These are phyloP conservation scores for Cornus controversa DNA, from an alignment of 148 eudicot species.

Conservation along the genomic window DNA sequence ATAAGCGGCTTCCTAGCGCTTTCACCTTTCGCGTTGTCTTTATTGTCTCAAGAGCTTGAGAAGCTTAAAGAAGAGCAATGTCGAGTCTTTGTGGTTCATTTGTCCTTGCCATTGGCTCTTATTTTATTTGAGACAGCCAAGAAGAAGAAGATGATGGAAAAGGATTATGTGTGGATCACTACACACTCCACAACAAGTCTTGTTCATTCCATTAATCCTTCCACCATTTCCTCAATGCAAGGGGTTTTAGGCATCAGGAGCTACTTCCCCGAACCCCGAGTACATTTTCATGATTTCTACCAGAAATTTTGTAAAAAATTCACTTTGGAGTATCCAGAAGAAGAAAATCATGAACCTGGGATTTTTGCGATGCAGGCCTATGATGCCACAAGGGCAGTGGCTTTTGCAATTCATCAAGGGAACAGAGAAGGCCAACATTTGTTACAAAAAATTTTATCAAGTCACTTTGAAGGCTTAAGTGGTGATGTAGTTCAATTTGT, in stretches of 20 bases:
- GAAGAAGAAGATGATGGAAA: neutral
- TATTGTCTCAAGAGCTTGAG: neutral
- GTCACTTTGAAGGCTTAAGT: slow-evolving; percentile 8
- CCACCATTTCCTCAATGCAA: neutral
- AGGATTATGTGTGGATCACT: slow-evolving; percentile 6
- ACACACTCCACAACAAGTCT: neutral
- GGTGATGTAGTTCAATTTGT: slow-evolving; percentile 3
- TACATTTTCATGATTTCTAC: neutral
- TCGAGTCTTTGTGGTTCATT: slow-evolving; percentile 5
- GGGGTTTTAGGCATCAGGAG: neutral
- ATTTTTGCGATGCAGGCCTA: neutral
- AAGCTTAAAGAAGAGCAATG: neutral
- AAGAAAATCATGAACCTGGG: slow-evolving; percentile 2
- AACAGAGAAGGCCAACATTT: neutral
- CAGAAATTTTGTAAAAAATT: neutral
- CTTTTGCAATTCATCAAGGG: neutral
- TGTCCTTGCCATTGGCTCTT: neutral
- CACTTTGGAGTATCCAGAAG: neutral
- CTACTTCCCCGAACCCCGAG: neutral
- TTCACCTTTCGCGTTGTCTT: slow-evolving; percentile 3
- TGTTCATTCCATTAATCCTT: neutral
- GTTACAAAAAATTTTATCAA: neutral
- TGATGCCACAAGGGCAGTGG: neutral
- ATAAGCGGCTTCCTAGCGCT: slow-evolving; percentile 15
- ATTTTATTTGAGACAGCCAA: neutral